phyloP scores from a whole-genome alignment of 2,329 filamentous ascomycete genomes.

The Pyrenochaeta sp. region DNA sequence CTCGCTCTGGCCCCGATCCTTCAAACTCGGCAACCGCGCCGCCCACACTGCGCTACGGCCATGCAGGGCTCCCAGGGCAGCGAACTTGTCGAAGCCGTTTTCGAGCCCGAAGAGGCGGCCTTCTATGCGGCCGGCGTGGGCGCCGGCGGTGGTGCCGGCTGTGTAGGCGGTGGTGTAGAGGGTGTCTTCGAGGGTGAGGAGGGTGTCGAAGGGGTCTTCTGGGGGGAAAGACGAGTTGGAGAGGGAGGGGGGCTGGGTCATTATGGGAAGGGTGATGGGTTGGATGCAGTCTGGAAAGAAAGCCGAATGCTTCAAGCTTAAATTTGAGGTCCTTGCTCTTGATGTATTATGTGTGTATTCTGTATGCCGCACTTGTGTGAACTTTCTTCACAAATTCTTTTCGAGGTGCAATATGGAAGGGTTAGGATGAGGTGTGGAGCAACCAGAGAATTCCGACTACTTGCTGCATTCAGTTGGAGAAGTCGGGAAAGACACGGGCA shows the following conservation, averaged over 20 bases:
- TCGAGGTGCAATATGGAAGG: too few relatives aligned
- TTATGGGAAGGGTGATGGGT: conserved; percentile 5
- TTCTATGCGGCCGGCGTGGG: conserved; percentile 80
- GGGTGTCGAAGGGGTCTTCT: conserved; percentile 61
- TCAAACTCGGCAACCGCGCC: conserved; percentile 70
- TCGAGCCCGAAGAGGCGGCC: conserved; percentile 90
- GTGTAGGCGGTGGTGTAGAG: conserved; percentile 86
- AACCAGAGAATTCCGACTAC: too few relatives aligned
- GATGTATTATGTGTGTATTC: not conserved
- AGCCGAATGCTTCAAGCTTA: too few relatives aligned
- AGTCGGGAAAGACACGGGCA: too few relatives aligned
- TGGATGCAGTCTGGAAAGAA: not conserved
- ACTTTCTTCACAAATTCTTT: too few relatives aligned
- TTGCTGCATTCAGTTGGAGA: too few relatives aligned
- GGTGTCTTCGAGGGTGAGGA: conserved; percentile 67
- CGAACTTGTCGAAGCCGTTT: conserved; percentile 92
- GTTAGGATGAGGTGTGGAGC: too few relatives aligned
- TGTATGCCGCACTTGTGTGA: too few relatives aligned
- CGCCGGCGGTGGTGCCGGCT: conserved; percentile 77
- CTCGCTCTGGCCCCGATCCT: too few relatives aligned
- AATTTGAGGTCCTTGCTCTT: not conserved
- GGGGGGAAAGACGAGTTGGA: too few relatives aligned
- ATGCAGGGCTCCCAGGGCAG: conserved; percentile 79
- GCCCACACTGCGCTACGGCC: conserved; percentile 86
- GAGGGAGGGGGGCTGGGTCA: conserved; percentile 5